A percentile compares a stretch with the other conserved stretches of the same genome.
phyloP scores from a whole-genome alignment of 2,329 filamentous ascomycete genomes.

The Incumbomyces lentus region DNA sequence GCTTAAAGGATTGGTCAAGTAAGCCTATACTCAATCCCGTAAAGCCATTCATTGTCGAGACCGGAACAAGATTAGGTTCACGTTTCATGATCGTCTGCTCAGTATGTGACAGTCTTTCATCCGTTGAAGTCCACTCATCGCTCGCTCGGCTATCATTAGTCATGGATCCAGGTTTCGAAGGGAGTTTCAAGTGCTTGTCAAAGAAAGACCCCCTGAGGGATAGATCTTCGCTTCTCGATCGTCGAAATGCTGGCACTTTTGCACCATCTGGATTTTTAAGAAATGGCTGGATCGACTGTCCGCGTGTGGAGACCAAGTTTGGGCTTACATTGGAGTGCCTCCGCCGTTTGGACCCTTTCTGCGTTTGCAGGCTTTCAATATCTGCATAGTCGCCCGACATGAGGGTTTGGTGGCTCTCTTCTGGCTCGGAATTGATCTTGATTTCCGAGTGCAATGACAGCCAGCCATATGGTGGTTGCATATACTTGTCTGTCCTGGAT shows the following conservation, averaged over 20 bases:
- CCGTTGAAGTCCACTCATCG: neutral
- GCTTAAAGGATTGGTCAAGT: no score
- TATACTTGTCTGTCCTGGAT: neutral
- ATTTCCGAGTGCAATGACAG: conserved; percentile 17
- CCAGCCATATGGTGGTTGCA: conserved; percentile 15
- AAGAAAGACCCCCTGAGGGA: conserved; percentile 12
- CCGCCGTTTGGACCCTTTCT: conserved; percentile 12
- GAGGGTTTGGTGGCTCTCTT: conserved; percentile 6
- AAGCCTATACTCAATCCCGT: no score
- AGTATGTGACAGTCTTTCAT: neutral
- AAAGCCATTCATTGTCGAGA: no score
- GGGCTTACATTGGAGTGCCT: neutral
- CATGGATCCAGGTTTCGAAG: neutral
- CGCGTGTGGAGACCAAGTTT: neutral
- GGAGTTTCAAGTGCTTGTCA: conserved; percentile 11
- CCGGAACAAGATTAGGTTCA: no score
- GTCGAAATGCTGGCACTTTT: conserved; percentile 2
- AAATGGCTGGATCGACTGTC: neutral
- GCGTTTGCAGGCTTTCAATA: conserved; percentile 15
- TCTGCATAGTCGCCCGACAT: conserved; percentile 18
- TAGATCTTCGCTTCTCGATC: conserved; percentile 15
- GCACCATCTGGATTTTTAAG: neutral
- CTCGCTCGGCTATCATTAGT: neutral
- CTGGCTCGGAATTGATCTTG: neutral
- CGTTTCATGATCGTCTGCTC: no score